phyloP scores from a whole-genome alignment of 345 rosid genomes.

The Aethionema arabicum region DNA sequence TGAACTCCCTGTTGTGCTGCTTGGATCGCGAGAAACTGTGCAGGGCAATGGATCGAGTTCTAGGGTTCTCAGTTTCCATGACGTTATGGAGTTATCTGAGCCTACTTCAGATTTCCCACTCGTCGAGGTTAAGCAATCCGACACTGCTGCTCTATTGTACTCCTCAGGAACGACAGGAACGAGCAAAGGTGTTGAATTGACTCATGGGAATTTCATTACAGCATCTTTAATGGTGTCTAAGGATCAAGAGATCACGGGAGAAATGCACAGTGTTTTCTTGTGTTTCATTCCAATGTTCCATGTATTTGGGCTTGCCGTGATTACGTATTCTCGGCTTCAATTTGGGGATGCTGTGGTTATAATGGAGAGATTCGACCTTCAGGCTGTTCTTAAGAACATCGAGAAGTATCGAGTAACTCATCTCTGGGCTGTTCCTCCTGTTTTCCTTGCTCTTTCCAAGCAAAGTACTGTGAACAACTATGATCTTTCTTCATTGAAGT shows the following conservation, averaged over 20 bases:
- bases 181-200: conserved; percentile 83
- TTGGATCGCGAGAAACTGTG: not conserved
- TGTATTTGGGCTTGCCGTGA: conserved; percentile 66
- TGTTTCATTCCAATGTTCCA: conserved; percentile 91
- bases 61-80: conserved; percentile 33
- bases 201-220: too few species aligned
- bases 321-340: conserved; percentile 56
- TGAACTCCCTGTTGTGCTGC: conserved; percentile 10
- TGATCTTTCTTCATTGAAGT: conserved; percentile 67
- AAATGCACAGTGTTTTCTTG: conserved; percentile 47
- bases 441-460: conserved; percentile 81
- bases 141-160: conserved; percentile 65
- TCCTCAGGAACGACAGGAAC: conserved; percentile 89
- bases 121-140: conserved; percentile 52
- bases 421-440: conserved; percentile 87
- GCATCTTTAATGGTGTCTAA: conserved; percentile 42
- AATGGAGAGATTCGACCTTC: conserved; percentile 59
- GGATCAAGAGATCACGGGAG: conserved; percentile 54
- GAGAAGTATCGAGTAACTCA: conserved; percentile 66
- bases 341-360: conserved; percentile 60
- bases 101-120: conserved; percentile 46
- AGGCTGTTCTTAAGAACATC: conserved; percentile 13
- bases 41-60: not conserved
- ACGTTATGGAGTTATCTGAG: conserved; percentile 50
- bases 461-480: conserved; percentile 52